A percentile compares a stretch with the other conserved stretches of the same genome.
phyloP scores from a whole-genome alignment of 148 eudicot species.

The Cornus suecica region DNA sequence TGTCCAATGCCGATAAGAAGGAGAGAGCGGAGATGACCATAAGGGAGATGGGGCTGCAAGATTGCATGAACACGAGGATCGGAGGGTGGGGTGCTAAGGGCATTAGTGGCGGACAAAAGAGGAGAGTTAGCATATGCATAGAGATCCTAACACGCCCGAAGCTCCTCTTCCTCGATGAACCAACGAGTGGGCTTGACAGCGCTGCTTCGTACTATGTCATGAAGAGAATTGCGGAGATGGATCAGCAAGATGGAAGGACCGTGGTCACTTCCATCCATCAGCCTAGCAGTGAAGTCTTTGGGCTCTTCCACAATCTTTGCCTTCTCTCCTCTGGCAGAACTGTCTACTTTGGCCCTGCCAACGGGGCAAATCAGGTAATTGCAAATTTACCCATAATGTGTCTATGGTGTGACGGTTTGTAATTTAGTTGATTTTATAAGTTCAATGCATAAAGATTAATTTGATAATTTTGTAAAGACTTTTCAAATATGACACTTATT shows the following conservation, averaged over 20 bases:
- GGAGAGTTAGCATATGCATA: slow-evolving; percentile 31
- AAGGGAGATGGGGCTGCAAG: slow-evolving; percentile 24
- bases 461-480: slow-evolving; percentile 37
- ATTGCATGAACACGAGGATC: slow-evolving; percentile 16
- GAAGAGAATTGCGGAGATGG: slow-evolving; percentile 18
- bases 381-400: too few relatives aligned
- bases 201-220: slow-evolving; percentile 27
- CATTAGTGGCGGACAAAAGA: slow-evolving; percentile 27
- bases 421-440: slow-evolving; percentile 37
- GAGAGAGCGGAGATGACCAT: slow-evolving; percentile 15
- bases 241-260: slow-evolving; percentile 13
- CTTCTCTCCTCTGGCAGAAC: slow-evolving; percentile 21
- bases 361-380: slow-evolving; percentile 23
- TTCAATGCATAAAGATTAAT: slow-evolving; percentile 28
- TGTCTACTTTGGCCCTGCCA: slow-evolving; percentile 28
- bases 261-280: too few relatives aligned
- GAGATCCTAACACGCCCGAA: slow-evolving; percentile 27
- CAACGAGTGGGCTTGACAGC: too few relatives aligned
- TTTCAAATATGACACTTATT: slow-evolving; percentile 39
- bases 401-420: slow-evolving; percentile 26
- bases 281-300: too few relatives aligned
- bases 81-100: slow-evolving; percentile 29
- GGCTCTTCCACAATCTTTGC: slow-evolving; percentile 21
- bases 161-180: slow-evolving; percentile 27
- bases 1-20: slow-evolving; percentile 17